Evolutionary conservation across 345 rosid species (phyloP).

Genomic region (Angophora floribunda): DNA sequence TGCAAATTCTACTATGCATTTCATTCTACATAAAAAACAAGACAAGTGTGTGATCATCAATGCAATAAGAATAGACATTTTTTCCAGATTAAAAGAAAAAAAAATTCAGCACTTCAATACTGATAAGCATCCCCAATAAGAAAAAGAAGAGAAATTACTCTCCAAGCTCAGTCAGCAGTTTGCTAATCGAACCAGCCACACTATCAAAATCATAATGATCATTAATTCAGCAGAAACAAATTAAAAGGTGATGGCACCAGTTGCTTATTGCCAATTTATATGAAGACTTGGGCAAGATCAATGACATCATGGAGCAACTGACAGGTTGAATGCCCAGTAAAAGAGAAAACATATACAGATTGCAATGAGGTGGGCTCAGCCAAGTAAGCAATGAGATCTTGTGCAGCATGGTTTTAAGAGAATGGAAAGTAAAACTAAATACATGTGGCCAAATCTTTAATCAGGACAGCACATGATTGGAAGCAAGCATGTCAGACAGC

Average conservation of each 20-base stretch:
- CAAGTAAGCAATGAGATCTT: neutral
- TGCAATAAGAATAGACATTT: neutral
- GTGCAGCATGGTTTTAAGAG: neutral
- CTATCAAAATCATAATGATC: neutral
- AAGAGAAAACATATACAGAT: neutral
- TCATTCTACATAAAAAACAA: neutral
- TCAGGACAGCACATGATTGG: neutral
- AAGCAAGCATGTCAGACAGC: neutral
- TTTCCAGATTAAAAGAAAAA: neutral
- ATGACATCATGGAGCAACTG: neutral
- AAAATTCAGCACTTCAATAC: neutral
- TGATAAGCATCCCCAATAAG: neutral
- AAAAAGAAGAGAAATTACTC: neutral
- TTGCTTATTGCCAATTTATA: neutral
- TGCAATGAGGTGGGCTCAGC: neutral
- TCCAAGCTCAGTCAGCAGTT: neutral
- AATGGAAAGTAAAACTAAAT: neutral
- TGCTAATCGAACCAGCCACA: neutral
- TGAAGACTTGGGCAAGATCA: neutral
- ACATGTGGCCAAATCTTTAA: neutral
- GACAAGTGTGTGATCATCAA: neutral
- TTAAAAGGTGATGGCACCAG: neutral
- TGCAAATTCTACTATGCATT: neutral
- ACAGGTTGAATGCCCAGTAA: neutral
- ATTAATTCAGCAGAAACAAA: neutral